Evolutionary conservation across 163 green algal species (phyloP).

Genomic region (Scenedesmus sp.): DNA sequence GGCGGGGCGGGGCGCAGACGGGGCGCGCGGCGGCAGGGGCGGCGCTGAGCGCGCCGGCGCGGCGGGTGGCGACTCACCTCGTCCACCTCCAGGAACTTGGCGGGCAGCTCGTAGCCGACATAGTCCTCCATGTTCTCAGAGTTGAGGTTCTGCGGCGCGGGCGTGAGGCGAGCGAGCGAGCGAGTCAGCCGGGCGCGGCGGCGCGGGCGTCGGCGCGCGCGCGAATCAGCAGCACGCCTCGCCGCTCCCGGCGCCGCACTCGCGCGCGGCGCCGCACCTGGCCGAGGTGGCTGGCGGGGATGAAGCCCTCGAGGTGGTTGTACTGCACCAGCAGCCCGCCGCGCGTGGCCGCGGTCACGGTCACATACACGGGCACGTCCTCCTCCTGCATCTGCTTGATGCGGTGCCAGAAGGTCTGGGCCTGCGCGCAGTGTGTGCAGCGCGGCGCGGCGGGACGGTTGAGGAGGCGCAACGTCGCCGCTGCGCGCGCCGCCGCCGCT

Average conservation of each 20-base stretch:
- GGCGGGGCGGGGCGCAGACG: too few relatives aligned
- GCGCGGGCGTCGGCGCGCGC: too few relatives aligned
- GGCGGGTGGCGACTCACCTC: constrained; percentile 56
- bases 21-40: too few relatives aligned
- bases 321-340: constrained; percentile 90
- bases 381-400: constrained; percentile 87
- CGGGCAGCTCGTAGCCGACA: constrained; percentile 77
- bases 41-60: too few relatives aligned
- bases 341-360: constrained; percentile 70
- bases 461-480: too few relatives aligned
- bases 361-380: constrained; percentile 77
- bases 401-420: constrained; percentile 64
- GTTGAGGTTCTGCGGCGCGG: constrained; percentile 55
- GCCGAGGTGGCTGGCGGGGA: constrained; percentile 88
- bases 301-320: constrained; percentile 89
- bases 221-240: too few relatives aligned
- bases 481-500: neutral
- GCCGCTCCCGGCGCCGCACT: too few relatives aligned
- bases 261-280: constrained; percentile 45
- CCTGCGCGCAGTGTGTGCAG: constrained; percentile 38
- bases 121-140: constrained; percentile 72
- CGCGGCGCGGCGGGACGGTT: too few relatives aligned
- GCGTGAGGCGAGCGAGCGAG: too few relatives aligned
- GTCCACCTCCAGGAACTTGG: constrained; percentile 97
- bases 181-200: too few relatives aligned